These are phyloP conservation scores for Cinchona pubescens DNA, from an alignment of 257 asterid species.

Conservation along the genomic window DNA sequence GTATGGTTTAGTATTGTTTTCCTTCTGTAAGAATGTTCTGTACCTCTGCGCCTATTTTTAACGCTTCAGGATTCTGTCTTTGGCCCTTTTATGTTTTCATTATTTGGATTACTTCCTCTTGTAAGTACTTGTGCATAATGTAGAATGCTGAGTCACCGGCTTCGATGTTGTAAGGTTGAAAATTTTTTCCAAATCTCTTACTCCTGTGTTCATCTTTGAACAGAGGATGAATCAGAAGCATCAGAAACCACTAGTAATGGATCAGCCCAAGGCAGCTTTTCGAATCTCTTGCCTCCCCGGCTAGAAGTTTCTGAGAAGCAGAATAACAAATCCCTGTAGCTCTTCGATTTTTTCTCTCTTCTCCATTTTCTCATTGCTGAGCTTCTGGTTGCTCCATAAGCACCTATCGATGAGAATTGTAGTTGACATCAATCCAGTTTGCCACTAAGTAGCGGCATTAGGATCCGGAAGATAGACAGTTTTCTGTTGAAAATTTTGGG, in stretches of 20 bases:
- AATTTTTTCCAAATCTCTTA: not conserved
- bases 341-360: not conserved
- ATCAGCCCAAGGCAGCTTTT: constrained; percentile 36
- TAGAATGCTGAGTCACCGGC: not conserved
- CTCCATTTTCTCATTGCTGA: not conserved
- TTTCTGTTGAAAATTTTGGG: constrained; percentile 1
- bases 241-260: constrained; percentile 51
- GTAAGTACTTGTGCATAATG: not conserved
- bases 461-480: constrained; percentile 10
- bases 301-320: constrained; percentile 26
- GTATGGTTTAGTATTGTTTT: constrained; percentile 37
- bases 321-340: not conserved
- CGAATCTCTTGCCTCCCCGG: constrained; percentile 38
- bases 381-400: constrained; percentile 6
- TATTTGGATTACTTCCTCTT: not conserved
- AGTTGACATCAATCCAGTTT: not conserved
- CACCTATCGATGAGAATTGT: not conserved
- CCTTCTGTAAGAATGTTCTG: not conserved
- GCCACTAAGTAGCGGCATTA: not conserved
- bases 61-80: not conserved
- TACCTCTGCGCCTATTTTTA: not conserved
- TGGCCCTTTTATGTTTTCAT: not conserved
- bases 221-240: constrained; percentile 76
- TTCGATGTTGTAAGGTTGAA: not conserved
- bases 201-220: constrained; percentile 17